phyloP scores from a whole-genome alignment of 2,329 filamentous ascomycete genomes.

The Fusarium heterosporum region DNA sequence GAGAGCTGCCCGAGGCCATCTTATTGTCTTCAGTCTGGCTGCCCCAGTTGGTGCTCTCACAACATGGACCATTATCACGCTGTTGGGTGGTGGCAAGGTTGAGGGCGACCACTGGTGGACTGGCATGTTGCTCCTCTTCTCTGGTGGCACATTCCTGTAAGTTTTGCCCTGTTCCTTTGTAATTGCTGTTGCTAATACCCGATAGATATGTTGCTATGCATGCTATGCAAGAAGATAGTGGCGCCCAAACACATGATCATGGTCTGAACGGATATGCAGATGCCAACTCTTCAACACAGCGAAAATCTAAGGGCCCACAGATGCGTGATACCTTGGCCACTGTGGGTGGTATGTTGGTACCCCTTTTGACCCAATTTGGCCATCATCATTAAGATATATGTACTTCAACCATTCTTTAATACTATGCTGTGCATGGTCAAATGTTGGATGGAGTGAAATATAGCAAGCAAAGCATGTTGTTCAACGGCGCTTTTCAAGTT shows the following conservation, averaged over 20 bases:
- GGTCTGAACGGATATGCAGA: conserved; percentile 68
- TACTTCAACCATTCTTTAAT: conserved; percentile 12
- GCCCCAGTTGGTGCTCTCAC: conserved; percentile 86
- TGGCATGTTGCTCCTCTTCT: conserved; percentile 93
- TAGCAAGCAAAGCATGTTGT: conserved; percentile 24
- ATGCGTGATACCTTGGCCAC: conserved; percentile 78
- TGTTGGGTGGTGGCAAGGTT: conserved; percentile 72
- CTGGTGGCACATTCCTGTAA: conserved; percentile 94
- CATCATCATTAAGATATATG: conserved; percentile 70
- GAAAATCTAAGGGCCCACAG: conserved; percentile 67
- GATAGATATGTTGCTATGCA: conserved; percentile 96
- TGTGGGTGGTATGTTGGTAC: conserved; percentile 81
- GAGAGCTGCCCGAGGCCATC: conserved; percentile 82
- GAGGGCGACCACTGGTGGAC: conserved; percentile 85
- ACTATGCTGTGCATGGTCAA: conserved; percentile 19
- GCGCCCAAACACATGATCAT: conserved; percentile 61
- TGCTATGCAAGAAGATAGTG: conserved; percentile 86
- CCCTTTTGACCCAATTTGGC: conserved; percentile 80
- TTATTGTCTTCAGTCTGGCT: conserved; percentile 91
- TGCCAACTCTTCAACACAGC: conserved; percentile 56
- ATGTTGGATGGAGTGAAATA: conserved; percentile 16
- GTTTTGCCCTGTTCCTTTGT: conserved; percentile 48
- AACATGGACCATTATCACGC: conserved; percentile 83
- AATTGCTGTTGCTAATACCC: conserved; percentile 29
- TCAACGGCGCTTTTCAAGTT: conserved; percentile 30